Conservation (phyloP, 2,329 filamentous ascomycete species). For the Chalaropsis thielavioides region DNA sequence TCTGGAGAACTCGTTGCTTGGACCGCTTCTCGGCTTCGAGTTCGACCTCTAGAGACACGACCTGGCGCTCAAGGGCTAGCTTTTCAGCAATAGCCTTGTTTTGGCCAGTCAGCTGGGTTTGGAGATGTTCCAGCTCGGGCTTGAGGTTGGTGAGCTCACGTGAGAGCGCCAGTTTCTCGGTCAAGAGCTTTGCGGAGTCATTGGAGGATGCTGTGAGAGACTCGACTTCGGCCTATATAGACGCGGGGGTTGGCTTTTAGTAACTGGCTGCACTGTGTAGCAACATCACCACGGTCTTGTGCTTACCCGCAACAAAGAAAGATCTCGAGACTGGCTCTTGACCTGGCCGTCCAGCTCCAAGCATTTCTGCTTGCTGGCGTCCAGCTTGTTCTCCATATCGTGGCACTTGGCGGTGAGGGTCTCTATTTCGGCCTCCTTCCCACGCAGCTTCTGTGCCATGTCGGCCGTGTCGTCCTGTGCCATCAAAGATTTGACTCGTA, state of each 20-base stretch:
- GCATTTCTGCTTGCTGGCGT: constrained; percentile 29
- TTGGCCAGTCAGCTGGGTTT: constrained; percentile 41
- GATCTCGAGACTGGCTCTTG: constrained; percentile 35
- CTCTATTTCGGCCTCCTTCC: constrained; percentile 46
- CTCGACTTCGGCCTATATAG: constrained; percentile 53
- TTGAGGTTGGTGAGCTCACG: constrained; percentile 39
- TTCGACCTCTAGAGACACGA: constrained; percentile 64
- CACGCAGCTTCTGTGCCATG: constrained; percentile 47
- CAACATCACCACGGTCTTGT: not conserved
- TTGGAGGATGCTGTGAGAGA: constrained; percentile 51
- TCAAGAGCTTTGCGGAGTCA: constrained; percentile 54
- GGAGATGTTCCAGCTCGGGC: constrained; percentile 42
- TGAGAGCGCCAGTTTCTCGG: constrained; percentile 40
- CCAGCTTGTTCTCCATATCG: constrained; percentile 30
- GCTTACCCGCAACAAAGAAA: constrained; percentile 34
- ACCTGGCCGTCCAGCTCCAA: constrained; percentile 34
- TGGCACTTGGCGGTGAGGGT: constrained; percentile 29
- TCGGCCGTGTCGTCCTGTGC: constrained; percentile 60
- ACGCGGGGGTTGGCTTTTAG: not conserved
- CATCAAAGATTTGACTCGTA: constrained; percentile 55
- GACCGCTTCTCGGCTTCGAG: constrained; percentile 57
- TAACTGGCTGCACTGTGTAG: not conserved
- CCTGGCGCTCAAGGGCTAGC: constrained; percentile 60
- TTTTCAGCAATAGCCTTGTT: constrained; percentile 65
- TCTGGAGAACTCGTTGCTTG: constrained; percentile 23